Percentiles rank a stretch among this genome's conserved stretches.
These are phyloP conservation scores for Perkinsus marinus DNA, from an alignment of 169 alveolate genomes.

Conservation along the genomic window DNA sequence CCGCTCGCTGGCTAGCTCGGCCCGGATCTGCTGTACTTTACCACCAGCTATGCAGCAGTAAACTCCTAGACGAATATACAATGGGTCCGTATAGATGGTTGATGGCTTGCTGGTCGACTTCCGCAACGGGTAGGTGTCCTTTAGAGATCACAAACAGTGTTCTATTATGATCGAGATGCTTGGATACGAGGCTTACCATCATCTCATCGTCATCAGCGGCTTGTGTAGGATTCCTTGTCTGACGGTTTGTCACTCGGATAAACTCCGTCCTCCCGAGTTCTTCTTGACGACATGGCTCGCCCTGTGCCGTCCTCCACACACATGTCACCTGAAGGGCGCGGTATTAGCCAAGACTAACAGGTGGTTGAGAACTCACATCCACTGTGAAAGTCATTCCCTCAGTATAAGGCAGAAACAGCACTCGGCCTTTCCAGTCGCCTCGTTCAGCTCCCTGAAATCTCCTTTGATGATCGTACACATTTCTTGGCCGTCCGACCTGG, in stretches of 20 bases:
- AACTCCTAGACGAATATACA: background rate
- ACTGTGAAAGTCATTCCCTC: background rate
- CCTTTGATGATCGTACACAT: background rate
- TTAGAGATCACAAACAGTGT: background rate
- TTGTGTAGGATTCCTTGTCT: background rate
- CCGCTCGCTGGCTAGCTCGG: background rate
- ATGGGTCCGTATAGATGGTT: background rate
- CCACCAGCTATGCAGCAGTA: background rate
- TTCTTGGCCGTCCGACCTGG: background rate
- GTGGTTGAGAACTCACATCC: background rate
- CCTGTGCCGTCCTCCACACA: background rate
- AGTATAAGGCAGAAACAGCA: background rate
- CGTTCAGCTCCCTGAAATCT: background rate
- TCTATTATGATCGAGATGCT: background rate
- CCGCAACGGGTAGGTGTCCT: background rate
- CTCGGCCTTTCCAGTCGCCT: background rate
- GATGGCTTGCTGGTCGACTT: background rate
- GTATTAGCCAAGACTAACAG: background rate
- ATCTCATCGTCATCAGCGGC: background rate
- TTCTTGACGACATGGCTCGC: background rate
- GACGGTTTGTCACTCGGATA: background rate
- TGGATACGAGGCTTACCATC: background rate
- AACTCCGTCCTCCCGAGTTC: background rate
- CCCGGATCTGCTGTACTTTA: background rate
- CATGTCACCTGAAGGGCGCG: background rate